phyloP scores from a whole-genome alignment of 768 basidiomycete genomes.

The Hypholoma sublateritium region DNA sequence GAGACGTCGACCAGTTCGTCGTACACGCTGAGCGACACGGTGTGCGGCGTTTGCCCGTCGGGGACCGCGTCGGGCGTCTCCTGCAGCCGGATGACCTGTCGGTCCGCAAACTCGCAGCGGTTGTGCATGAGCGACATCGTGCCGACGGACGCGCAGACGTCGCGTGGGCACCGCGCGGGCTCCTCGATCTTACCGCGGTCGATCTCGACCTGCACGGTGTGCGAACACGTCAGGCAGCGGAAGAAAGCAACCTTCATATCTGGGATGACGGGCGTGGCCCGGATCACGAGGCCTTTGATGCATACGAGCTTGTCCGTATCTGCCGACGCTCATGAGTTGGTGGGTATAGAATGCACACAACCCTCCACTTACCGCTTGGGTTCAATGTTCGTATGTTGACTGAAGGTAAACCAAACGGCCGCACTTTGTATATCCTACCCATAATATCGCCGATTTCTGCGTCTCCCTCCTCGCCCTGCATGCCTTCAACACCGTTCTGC shows the following conservation, averaged over 20 bases:
- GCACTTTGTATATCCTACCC: conserved; percentile 85
- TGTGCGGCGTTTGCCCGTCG: conserved; percentile 97
- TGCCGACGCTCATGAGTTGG: conserved; percentile 26
- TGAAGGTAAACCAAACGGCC: conserved; percentile 82
- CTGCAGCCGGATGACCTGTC: conserved; percentile 93
- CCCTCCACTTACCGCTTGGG: conserved; percentile 68
- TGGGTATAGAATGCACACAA: background rate
- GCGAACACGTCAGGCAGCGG: conserved; percentile 92
- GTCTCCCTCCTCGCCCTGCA: conserved; percentile 73
- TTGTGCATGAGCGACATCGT: conserved; percentile 97
- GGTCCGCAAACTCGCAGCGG: conserved; percentile 92
- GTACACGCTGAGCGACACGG: conserved; percentile 95
- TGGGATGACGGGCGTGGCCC: conserved; percentile 95
- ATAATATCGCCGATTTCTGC: conserved; percentile 90
- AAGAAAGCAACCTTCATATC: conserved; percentile 99
- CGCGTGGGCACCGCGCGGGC: conserved; percentile 88
- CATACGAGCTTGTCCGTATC: conserved; percentile 98
- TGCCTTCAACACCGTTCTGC: conserved; percentile 66
- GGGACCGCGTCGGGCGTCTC: conserved; percentile 98
- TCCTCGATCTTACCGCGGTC: conserved; percentile 98
- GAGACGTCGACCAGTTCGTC: conserved; percentile 96
- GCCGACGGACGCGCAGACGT: conserved; percentile 84
- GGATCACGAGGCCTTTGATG: conserved; percentile 96
- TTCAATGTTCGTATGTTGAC: conserved; percentile 96
- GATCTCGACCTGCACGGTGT: conserved; percentile 96